Evolutionary conservation across 2,329 filamentous ascomycete genomes (phyloP), one percentile per base, ranked within the genome.

Genomic region (Neonectria neomacrospora): DNA sequence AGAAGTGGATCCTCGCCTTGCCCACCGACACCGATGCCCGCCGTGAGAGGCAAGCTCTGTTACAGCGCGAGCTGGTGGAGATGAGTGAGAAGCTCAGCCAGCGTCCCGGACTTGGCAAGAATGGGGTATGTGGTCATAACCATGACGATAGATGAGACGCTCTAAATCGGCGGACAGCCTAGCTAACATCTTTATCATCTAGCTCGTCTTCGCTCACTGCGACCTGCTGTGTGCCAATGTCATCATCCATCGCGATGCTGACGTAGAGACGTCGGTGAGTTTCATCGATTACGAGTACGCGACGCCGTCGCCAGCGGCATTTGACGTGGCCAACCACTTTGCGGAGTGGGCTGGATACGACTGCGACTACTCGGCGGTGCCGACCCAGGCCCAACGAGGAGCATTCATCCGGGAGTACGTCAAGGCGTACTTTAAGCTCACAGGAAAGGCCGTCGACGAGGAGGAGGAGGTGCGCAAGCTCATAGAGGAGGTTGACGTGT

Each of bases 271-370:
- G 34, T 76, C 83, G 23, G 82, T 86, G 52, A 84, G 87, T 75
- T 98, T 99, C 80, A 99, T 99, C 77, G 96, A 99, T 80, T 99
- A 98, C 82, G 96, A 99, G 79, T 99, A 99, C 79, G 94, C 94
- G 14, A 96, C 93, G 5, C 94, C 96, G 2, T 95, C 94, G 1
- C 95, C 95, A 1, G 94, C 94, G 4, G 94, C 95, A 2, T 99
- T 99, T 79, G 96, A 99, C 77, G 90, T 99, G 71, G 91, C 95
- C 54, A 99, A 99, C 81, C 96, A 99, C 83, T 97, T 99, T 76
- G 94, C 96, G 51, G 96, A 99, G 81, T 99, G 96, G 95, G 94
- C 91, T 64, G 96, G 96, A 61, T 97, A 97, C 75, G 93, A 97
- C 73, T 99, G 96, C 83, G 94, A 98, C 79, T 94, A 92, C 81